These are phyloP conservation scores for Ceratobasidium sp. DNA, from an alignment of 1,284 basidiomycete species.

Conservation along the genomic window DNA sequence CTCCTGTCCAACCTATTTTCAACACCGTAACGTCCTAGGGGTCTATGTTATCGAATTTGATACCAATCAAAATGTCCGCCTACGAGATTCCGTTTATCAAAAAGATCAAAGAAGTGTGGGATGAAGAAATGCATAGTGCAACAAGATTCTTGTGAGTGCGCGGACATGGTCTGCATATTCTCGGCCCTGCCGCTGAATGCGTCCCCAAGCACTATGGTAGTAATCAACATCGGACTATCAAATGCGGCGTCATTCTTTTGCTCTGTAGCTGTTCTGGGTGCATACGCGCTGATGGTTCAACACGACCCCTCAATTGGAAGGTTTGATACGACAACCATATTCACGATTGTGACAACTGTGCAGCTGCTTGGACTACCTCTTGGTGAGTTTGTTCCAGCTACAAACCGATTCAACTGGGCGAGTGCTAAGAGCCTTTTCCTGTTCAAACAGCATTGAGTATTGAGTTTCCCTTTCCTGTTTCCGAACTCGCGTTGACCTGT, in stretches of 20 bases:
- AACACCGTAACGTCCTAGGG: background rate
- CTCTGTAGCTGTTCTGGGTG: slow-evolving; percentile 6
- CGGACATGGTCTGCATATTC: background rate
- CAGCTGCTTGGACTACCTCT: slow-evolving; percentile 3
- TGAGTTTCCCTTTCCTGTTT: no score
- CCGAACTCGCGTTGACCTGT: background rate
- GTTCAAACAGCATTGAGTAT: background rate
- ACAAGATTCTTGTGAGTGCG: slow-evolving; percentile 6
- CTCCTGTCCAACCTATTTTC: background rate
- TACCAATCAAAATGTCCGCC: slow-evolving; percentile 24
- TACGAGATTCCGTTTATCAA: slow-evolving; percentile 12
- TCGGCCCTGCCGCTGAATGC: background rate
- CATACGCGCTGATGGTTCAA: slow-evolving; percentile 26
- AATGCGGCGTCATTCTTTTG: slow-evolving; percentile 6
- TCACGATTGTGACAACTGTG: slow-evolving; percentile 18
- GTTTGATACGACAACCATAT: slow-evolving; percentile 9
- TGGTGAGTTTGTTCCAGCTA: background rate
- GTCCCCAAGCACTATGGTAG: background rate
- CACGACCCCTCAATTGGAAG: slow-evolving; percentile 5
- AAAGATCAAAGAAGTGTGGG: slow-evolving; percentile 16
- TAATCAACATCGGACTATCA: slow-evolving; percentile 5
- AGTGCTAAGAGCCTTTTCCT: background rate
- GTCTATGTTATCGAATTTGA: slow-evolving; percentile 9
- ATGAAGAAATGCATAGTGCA: background rate
- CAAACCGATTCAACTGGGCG: background rate